Evolutionary conservation across 2,329 filamentous ascomycete genomes (phyloP), one percentile per base, ranked within the genome.

Genomic region (Capronia epimyces): DNA sequence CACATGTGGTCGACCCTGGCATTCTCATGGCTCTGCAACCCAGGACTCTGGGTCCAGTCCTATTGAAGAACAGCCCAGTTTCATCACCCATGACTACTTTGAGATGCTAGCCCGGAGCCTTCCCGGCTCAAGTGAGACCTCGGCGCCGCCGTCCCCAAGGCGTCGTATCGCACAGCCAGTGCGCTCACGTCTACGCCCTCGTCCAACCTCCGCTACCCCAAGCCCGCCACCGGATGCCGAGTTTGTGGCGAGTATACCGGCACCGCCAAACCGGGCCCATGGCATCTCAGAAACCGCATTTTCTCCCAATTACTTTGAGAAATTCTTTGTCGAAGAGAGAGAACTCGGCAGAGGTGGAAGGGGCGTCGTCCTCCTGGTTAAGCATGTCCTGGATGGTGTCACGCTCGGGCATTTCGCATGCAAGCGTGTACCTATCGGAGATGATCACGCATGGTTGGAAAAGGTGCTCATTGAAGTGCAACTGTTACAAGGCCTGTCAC

Each of bases 391-490:
- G 51, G 93, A 97, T 66, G 85, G 88, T 18, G 91, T 95, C 39
- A 80, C 83, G 25, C 75, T 98, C 1, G 93, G 93, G 1, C 80
- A 93, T 58, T 98, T 95, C 68, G 93, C 93, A 10, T 98, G 93
- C 75, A 98, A 98, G 70, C 82, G 94, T 40, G 90, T 98, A 0
- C 94, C 93, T 0, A 93, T 98, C 2, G 87, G 93, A 12, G 86
- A 98, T 64, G 88, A 97, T 62, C 91, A 96, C 63, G 82, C 84
- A 55, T 96, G 93, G 94, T 75, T 98, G 12, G 89, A 95, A 68
- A 97, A 96, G 69, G 84, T 97, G 1, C 75, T 98, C 45, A 79
- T 93, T 40, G 93, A 98, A 68, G 94, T 98, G 1, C 89, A 95
- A 69, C 75, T 97, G 20, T 78, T 98, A 20, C 89, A 95, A 62